A percentile compares a stretch with the other conserved stretches of the same genome.
Evolutionary conservation across 345 rosid species (phyloP).

Genomic region (Erucastrum elatum): DNA sequence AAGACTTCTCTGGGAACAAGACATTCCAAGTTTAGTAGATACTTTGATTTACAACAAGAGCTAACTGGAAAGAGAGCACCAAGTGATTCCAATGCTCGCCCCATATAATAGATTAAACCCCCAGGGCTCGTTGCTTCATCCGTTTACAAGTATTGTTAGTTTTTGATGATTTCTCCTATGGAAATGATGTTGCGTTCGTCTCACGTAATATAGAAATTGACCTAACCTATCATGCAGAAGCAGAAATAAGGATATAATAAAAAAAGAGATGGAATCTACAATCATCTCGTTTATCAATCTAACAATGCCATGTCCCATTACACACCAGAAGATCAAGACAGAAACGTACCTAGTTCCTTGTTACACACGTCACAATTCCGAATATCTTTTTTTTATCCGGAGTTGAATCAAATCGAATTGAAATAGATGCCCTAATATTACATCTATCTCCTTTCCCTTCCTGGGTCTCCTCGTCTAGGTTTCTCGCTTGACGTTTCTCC

Average conservation of each 20-base stretch:
- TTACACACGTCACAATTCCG: conserved; percentile 17
- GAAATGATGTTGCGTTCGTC: not conserved
- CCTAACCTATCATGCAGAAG: not conserved
- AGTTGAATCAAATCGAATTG: not conserved
- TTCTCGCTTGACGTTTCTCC: not conserved
- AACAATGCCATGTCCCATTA: not conserved
- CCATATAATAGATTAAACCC: conserved; percentile 45
- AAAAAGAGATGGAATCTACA: not conserved
- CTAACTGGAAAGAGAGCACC: conserved; percentile 36
- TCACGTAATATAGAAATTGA: not conserved
- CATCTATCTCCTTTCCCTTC: not conserved
- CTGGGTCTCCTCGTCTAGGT: conserved; percentile 10
- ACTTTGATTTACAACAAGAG: conserved; percentile 13
- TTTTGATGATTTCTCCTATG: conserved; percentile 3
- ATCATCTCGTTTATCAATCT: not conserved
- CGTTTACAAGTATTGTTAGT: not conserved
- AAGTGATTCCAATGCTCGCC: conserved; percentile 44
- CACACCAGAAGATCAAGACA: not conserved
- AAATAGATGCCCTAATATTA: not conserved
- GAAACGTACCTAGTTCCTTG: conserved; percentile 36
- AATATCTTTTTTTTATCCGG: not conserved
- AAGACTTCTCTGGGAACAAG: conserved; percentile 40
- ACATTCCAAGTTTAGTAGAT: conserved; percentile 45
- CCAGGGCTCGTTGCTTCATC: not conserved
- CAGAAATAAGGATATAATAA: not conserved